Conservation (phyloP, 78 protist genomes). For the Dictyostelium intermedium region DNA sequence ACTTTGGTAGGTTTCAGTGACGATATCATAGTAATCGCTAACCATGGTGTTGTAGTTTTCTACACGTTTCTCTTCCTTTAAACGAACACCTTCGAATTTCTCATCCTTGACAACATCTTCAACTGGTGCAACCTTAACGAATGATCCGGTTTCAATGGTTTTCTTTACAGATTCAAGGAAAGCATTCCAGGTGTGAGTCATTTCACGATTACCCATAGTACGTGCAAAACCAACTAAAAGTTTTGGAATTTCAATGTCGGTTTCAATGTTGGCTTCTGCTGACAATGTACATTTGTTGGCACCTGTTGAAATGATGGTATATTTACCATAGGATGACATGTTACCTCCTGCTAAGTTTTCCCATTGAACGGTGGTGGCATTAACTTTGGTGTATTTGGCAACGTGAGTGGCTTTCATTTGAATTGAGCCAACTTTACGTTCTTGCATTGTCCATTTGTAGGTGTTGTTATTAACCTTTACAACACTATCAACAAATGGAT, state of each 20-base stretch:
- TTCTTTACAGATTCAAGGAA: slow-evolving; percentile 30
- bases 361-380: slow-evolving; percentile 29
- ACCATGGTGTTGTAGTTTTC: slow-evolving; percentile 78
- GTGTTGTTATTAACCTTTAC: slow-evolving; percentile 1
- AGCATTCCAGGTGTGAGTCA: slow-evolving; percentile 71
- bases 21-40: slow-evolving; percentile 61
- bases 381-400: slow-evolving; percentile 25
- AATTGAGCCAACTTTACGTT: slow-evolving; percentile 69
- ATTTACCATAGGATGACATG: slow-evolving; percentile 46
- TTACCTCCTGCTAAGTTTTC: slow-evolving; percentile 58
- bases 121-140: slow-evolving; percentile 51
- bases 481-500: slow-evolving; percentile 69
- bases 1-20: slow-evolving; percentile 69
- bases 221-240: slow-evolving; percentile 64
- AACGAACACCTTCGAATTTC: slow-evolving; percentile 53
- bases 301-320: background rate
- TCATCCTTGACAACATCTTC: slow-evolving; percentile 71
- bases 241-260: slow-evolving; percentile 77
- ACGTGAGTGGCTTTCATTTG: slow-evolving; percentile 71
- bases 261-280: slow-evolving; percentile 57
- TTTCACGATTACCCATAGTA: slow-evolving; percentile 75
- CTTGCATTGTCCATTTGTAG: slow-evolving; percentile 72
- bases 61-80: slow-evolving; percentile 16
- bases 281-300: slow-evolving; percentile 5
- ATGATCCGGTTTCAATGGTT: slow-evolving; percentile 47